Evolutionary conservation across 768 basidiomycete genomes (phyloP), one percentile per base, ranked within the genome.

Genomic region (Tylopilus felleus): DNA sequence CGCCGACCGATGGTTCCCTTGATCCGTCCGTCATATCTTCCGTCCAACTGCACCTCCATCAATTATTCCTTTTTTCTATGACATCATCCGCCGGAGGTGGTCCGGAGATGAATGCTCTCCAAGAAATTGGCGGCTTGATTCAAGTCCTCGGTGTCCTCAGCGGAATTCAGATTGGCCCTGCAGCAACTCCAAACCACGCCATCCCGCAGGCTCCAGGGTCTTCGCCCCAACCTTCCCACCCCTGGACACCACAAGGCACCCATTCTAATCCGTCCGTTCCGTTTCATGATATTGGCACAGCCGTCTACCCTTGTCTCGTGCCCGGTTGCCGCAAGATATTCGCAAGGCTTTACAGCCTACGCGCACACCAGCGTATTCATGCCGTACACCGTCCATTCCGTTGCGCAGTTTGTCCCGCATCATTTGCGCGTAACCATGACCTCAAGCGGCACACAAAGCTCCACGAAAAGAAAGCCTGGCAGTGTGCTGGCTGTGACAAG

Each of bases 111-210:
- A 78, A 80, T 52, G 74, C 77, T 1, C 71, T 91, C 1, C 87
- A 88, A 65, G 89, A 92, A 68, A 80, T 91, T 38, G 81, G 84
- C 40, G 87, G 86, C n/a, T 76, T 92, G 49, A 87, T 91, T 52
- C 89, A 91, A 61, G 86, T 90, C 58, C 78, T 92, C 41, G 88
- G 88, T 19, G 85, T 91, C 31, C 79, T 92, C 54, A 88, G 84
- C 56, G 87, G 85, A 2, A 84, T 89, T 40, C 86, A 83, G 60
- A 90, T 92, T 49, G 77, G 73, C 10, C 68, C 74, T 17, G 58
- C 74, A 27, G 47, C 64, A 41, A 74, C 78, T 8, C 55, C 56
- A 8, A 56, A 52, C 55, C 65, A 76, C 45, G 45, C 55, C 23
- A 42, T 73, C 50, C 54, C 51, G 19, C 60, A 53, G 23, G 44